Percentiles rank a stretch among this genome's conserved stretches.
Conservation (phyloP, 768 basidiomycete genomes). For the Suillus ampliporus region DNA sequence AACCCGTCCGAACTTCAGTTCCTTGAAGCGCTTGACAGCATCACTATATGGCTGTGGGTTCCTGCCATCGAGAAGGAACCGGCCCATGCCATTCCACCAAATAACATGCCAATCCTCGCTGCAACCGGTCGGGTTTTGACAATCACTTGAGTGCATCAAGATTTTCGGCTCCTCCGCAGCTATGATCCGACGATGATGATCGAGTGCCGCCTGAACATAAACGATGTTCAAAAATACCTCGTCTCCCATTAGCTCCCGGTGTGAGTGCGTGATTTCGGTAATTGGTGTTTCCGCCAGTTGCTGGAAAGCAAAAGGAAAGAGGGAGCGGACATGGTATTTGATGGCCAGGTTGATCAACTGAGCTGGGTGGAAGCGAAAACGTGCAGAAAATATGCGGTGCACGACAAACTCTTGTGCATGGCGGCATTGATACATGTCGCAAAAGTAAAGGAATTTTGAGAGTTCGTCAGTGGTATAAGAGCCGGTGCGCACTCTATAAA, state of each 20-base stretch:
- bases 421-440: not conserved
- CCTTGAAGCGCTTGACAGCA: constrained; percentile 14
- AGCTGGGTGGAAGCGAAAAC: constrained; percentile 1
- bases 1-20: too few relatives aligned
- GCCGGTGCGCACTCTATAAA: not conserved
- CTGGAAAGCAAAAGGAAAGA: constrained; percentile 5
- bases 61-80: constrained; percentile 22
- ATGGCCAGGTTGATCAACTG: constrained; percentile 8
- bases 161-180: constrained; percentile 15
- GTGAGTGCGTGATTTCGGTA: not conserved
- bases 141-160: constrained; percentile 1
- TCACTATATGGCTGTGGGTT: constrained; percentile 17
- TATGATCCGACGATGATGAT: constrained; percentile 12
- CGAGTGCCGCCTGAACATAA: constrained; percentile 2
- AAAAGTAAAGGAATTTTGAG: not conserved
- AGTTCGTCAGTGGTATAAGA: not conserved
- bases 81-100: constrained; percentile 26
- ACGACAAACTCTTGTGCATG: not conserved
- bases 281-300: constrained; percentile 3
- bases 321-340: not conserved
- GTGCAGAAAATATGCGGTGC: not conserved
- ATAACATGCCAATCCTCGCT: constrained; percentile 17
- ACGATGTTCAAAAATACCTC: not conserved
- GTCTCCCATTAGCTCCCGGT: constrained; percentile 7
- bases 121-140: constrained; percentile 3